phyloP scores from a whole-genome alignment of 108 stramenopile genomes.

The Schizochytrium sp. region DNA sequence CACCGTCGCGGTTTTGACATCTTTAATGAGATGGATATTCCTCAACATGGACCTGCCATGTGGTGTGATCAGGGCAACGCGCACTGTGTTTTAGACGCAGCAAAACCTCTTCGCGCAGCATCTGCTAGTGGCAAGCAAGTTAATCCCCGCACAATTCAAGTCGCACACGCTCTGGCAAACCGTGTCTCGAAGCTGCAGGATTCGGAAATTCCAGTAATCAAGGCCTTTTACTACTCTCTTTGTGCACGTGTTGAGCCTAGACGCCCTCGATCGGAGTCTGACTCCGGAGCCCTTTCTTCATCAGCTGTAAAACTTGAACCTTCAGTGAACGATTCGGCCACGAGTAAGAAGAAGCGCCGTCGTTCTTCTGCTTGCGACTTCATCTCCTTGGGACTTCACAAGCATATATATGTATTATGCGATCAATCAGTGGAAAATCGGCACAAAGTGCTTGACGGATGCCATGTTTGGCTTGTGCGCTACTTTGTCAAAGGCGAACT shows the following conservation, averaged over 20 bases:
- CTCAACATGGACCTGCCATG: background rate
- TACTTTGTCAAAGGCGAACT: conserved; percentile 59
- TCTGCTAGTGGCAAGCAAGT: conserved; percentile 16
- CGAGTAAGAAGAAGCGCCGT: background rate
- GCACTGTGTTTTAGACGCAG: background rate
- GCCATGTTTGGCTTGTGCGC: conserved; percentile 45
- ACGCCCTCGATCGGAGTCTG: background rate
- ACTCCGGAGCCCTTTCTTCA: background rate
- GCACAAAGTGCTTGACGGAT: conserved; percentile 33
- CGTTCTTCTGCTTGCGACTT: background rate
- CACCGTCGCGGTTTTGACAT: conserved; percentile 43
- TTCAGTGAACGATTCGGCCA: background rate
- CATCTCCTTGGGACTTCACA: conserved; percentile 41
- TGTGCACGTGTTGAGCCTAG: background rate
- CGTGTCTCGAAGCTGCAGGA: conserved; percentile 15
- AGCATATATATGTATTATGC: conserved; percentile 57
- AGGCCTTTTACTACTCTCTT: conserved; percentile 45
- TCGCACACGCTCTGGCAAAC: conserved; percentile 39
- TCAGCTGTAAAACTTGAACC: background rate
- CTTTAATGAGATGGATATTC: conserved; percentile 5
- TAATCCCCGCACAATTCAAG: conserved; percentile 52
- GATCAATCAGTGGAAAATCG: conserved; percentile 18
- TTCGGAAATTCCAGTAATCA: background rate
- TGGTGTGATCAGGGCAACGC: conserved; percentile 59
- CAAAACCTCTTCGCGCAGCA: background rate